Base-by-base conservation (phyloP, 495 filamentous ascomycete genomes). In the Cudoniella acicularis region DNA sequence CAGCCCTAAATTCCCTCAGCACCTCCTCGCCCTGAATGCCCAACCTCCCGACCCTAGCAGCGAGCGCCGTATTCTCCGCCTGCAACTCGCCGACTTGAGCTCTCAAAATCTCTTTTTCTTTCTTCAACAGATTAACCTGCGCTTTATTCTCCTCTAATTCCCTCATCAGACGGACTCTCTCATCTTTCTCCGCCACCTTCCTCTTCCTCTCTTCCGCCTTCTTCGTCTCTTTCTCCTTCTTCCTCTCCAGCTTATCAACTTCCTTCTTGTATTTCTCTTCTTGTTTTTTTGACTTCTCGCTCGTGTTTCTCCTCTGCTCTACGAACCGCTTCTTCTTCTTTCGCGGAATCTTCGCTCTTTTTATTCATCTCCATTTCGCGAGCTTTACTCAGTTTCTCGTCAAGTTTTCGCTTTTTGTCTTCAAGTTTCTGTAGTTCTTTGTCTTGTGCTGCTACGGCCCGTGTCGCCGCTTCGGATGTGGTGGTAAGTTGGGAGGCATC, bases 261-360 rank as follows among this genome's bases (percentile, higher is more conserved):
- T 90, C 85, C 3, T 75, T 76, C 64, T 78, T 70, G 67, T 84
- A 86, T 58, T 82, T 86, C 60, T 89, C 83, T 60, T 87, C 79
- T 56, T 85, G 77, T 67, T 83, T 85, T 53, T n/a, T 78, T 72
- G 8, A 83, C 66, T 69, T 89, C 83, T 17, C 71, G 61, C 63
- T 81, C 75, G 70, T 88, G 81, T 57, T 81, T 79, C 65, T 89
- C 81, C 51, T 79, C 73, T 45, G 83, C 67, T 70, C 83, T 81
- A 50, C 71, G 64, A 42, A 82, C 48, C 9, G 77, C 72, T 49
- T 67, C 67, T 66, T 72, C 78, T 61, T 77, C 81, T 70, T 73
- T 77, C 47, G 68, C 65, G 18, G 62, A 64, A 49, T 71, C 69
- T 20, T 79, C 75, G 56, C 46, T 64, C 17, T 65, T 67, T 55